phyloP scores from a whole-genome alignment of 2,329 filamentous ascomycete species.

The Cladophialophora carrionii region DNA sequence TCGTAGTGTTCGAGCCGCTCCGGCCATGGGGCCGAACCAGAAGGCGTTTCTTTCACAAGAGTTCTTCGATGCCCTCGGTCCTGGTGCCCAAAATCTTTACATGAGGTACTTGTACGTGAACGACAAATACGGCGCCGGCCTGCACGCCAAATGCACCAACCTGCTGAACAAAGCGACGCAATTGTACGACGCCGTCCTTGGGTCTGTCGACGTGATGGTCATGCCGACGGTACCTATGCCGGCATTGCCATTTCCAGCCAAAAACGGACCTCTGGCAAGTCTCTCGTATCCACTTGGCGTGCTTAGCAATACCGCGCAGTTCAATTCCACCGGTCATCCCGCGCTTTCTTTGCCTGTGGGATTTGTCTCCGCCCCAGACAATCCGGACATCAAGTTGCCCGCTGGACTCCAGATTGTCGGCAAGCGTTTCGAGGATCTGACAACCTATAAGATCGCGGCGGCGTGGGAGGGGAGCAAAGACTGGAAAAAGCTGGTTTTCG shows the following conservation, averaged over 20 bases:
- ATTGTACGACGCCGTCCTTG: conserved; percentile 47
- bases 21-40: not conserved
- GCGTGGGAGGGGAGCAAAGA: conserved; percentile 33
- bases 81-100: conserved; percentile 51
- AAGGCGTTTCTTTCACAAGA: conserved; percentile 19
- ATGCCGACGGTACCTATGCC: conserved; percentile 45
- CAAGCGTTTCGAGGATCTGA: conserved; percentile 37
- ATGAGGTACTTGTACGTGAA: conserved; percentile 38
- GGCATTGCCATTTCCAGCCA: conserved; percentile 5
- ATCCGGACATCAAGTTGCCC: conserved; percentile 47
- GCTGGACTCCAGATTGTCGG: conserved; percentile 61
- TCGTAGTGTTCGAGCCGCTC: not conserved
- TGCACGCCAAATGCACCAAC: conserved; percentile 50
- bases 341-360: conserved; percentile 59
- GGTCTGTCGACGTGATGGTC: conserved; percentile 47
- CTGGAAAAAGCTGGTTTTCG: conserved; percentile 14
- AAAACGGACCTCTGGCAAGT: not conserved
- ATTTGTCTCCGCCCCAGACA: conserved; percentile 48
- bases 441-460: conserved; percentile 37
- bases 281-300: not conserved
- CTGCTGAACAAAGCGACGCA: conserved; percentile 41
- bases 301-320: not conserved
- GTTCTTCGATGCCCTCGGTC: conserved; percentile 11
- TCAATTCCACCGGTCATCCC: conserved; percentile 54
- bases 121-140: conserved; percentile 41